phyloP scores from a whole-genome alignment of 345 rosid genomes.

The Salix dunnii region DNA sequence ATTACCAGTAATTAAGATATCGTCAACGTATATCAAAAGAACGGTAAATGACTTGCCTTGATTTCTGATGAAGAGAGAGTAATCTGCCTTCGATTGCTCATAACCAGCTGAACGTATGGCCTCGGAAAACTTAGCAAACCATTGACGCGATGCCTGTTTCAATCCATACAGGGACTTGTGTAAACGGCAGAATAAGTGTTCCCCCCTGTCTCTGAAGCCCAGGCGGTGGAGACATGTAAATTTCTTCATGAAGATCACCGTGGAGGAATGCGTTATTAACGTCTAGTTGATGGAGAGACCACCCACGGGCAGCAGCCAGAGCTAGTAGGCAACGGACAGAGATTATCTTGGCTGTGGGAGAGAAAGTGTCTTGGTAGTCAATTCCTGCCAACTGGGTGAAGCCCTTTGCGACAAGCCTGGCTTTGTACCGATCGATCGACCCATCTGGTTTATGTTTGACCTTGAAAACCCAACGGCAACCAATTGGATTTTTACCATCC shows the following conservation, averaged over 20 bases:
- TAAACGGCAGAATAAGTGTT: not conserved
- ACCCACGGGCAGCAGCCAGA: not conserved
- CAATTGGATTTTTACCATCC: not conserved
- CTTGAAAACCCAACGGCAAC: not conserved
- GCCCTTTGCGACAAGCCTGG: not conserved
- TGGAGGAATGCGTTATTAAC: too few relatives aligned
- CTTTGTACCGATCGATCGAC: not conserved
- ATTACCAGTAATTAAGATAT: slow-evolving; percentile 4
- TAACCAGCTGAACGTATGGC: not conserved
- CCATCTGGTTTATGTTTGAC: not conserved
- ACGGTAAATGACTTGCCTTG: not conserved
- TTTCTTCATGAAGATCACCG: too few relatives aligned
- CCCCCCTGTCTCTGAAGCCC: not conserved
- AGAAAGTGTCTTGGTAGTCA: not conserved
- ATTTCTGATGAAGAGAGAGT: not conserved
- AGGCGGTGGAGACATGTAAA: not conserved
- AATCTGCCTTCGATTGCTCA: not conserved
- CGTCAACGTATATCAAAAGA: not conserved
- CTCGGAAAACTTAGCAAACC: not conserved
- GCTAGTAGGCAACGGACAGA: not conserved
- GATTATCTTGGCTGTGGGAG: not conserved
- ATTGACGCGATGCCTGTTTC: not conserved
- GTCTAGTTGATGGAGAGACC: not conserved
- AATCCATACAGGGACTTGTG: not conserved
- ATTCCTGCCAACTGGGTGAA: not conserved